phyloP scores from a whole-genome alignment of 257 asterid species.

The Echites panduratus region DNA sequence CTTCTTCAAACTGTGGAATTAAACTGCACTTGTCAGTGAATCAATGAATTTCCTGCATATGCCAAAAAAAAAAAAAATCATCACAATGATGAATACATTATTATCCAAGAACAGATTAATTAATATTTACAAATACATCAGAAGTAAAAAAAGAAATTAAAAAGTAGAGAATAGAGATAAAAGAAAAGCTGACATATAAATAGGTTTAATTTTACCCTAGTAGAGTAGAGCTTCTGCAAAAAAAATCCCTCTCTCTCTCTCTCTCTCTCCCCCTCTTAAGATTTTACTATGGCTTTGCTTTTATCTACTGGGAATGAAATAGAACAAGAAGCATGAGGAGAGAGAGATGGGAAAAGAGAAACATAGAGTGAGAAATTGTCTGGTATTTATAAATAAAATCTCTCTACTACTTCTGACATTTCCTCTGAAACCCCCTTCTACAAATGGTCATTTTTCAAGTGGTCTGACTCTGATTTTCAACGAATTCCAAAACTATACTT shows the following conservation, averaged over 20 bases:
- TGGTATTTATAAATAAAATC: constrained; percentile 39
- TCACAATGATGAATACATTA: constrained; percentile 24
- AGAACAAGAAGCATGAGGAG: constrained; percentile 20
- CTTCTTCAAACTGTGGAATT: constrained; percentile 8
- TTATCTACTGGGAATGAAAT: constrained; percentile 6
- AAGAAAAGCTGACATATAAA: constrained; percentile 25
- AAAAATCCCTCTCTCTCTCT: too few species aligned
- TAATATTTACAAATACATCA: constrained; percentile 19
- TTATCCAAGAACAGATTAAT: constrained; percentile 4
- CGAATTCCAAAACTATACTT: constrained; percentile 31
- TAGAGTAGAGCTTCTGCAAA: too few species aligned
- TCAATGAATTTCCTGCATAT: constrained; percentile 52
- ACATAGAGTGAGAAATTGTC: constrained; percentile 18
- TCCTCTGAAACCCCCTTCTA: constrained; percentile 23
- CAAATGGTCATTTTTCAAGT: constrained; percentile 18
- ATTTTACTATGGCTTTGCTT: neutral
- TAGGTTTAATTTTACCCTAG: constrained; percentile 30
- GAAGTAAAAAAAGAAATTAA: neutral
- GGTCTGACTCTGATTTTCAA: constrained; percentile 22
- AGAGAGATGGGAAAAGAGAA: constrained; percentile 21
- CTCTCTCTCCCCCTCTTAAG: too few species aligned
- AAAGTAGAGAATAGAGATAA: too few species aligned
- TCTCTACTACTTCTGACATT: constrained; percentile 16
- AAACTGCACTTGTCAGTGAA: constrained; percentile 12
- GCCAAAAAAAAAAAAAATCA: too few species aligned